Percentiles rank a stretch among this genome's conserved stretches.
These are phyloP conservation scores for Skeletonema potamos DNA, from an alignment of 108 stramenopile species.

Conservation along the genomic window DNA sequence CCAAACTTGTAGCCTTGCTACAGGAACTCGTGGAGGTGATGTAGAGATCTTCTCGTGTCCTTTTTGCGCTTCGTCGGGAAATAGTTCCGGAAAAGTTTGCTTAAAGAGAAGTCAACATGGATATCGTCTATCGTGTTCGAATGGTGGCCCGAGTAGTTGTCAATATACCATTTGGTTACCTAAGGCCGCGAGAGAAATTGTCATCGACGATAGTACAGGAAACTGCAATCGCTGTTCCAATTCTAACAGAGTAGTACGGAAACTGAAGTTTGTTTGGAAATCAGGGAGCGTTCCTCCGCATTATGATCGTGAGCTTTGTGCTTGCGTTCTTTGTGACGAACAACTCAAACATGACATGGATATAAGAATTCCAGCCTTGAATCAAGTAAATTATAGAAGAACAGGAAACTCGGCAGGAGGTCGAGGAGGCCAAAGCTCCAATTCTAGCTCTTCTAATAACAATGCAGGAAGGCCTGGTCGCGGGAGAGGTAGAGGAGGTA, in stretches of 20 bases:
- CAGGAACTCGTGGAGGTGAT: conserved; percentile 68
- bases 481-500: not conserved
- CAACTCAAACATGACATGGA: conserved; percentile 66
- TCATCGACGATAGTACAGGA: conserved; percentile 38
- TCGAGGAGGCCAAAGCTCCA: not conserved
- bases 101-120: conserved; percentile 59
- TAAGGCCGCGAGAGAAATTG: conserved; percentile 50
- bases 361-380: conserved; percentile 60
- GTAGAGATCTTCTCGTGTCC: conserved; percentile 78
- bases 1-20: conserved; percentile 67
- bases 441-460: not conserved
- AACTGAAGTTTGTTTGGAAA: conserved; percentile 72
- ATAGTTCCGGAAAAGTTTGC: conserved; percentile 46
- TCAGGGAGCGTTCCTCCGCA: conserved; percentile 84
- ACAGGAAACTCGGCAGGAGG: conserved; percentile 9
- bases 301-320: conserved; percentile 53
- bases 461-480: too few relatives aligned
- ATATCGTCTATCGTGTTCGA: conserved; percentile 66
- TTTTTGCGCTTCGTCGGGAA: conserved; percentile 51
- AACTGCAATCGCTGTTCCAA: conserved; percentile 58
- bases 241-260: conserved; percentile 50
- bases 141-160: conserved; percentile 57
- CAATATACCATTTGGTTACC: conserved; percentile 77
- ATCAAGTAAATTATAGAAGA: conserved; percentile 57
- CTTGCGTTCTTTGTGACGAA: conserved; percentile 79